These are phyloP conservation scores for Vigna hirtella DNA, from an alignment of 306 rosid species.

Conservation along the genomic window DNA sequence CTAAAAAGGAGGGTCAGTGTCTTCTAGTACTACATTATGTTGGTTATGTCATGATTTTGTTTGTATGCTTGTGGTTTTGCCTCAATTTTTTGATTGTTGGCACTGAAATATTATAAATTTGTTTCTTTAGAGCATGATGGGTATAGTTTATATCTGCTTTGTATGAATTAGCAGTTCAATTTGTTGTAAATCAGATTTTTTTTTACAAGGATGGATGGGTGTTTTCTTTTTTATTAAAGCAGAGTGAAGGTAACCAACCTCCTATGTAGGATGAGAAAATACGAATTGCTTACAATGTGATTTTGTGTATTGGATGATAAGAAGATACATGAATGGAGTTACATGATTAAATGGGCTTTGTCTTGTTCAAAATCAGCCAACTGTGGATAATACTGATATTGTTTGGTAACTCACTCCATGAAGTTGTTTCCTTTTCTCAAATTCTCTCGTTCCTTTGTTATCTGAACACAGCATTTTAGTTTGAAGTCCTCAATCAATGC, in stretches of 20 bases:
- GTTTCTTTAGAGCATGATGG: neutral
- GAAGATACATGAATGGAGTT: conserved; percentile 10
- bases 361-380: conserved; percentile 17
- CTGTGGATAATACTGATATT: conserved; percentile 27
- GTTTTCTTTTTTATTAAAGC: neutral
- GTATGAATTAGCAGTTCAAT: conserved; percentile 18
- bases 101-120: conserved; percentile 9
- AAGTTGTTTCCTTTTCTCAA: conserved; percentile 35
- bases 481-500: conserved; percentile 36
- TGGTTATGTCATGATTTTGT: conserved; percentile 4
- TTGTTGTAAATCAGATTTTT: conserved; percentile 21
- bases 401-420: conserved; percentile 30
- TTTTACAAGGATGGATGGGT: conserved; percentile 13
- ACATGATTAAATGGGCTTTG: conserved; percentile 13
- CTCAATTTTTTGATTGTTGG: neutral
- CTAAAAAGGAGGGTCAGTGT: conserved; percentile 62
- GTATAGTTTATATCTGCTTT: neutral
- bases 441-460: conserved; percentile 17
- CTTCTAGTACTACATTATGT: conserved; percentile 31
- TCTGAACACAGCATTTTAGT: conserved; percentile 24
- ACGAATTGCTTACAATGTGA: conserved; percentile 15
- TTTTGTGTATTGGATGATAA: conserved; percentile 12
- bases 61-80: conserved; percentile 22
- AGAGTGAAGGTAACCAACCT: neutral
- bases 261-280: neutral